Base-by-base conservation (phyloP, 768 basidiomycete genomes). In the Tulasnella calospora region DNA sequence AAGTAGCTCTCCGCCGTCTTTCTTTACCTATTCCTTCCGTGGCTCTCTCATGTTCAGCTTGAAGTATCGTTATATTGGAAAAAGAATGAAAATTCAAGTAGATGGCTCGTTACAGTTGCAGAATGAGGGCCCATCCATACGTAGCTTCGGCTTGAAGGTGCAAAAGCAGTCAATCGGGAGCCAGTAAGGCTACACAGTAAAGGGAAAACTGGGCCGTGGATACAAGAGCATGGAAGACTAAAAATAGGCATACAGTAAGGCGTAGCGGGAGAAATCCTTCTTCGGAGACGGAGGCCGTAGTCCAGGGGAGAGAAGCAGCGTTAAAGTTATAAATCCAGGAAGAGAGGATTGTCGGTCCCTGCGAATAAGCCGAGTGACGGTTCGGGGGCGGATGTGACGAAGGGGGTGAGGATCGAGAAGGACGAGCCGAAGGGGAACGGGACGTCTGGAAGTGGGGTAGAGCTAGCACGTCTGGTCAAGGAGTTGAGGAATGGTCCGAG, bases 1-100 rank as follows among this genome's bases (percentile, higher is more conserved):
- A 70, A 74, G 17, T 40, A 27, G 46, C 12, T 67, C 61, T 33
- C 30, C 61, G 3, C n/a, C 27, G 12, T 67, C 61, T 21, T 67
- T 33, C 61, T 13, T 33, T 33, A 1, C n/a, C 13, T 30, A 27
- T 67, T 67, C 19, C 30, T 36, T 38, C 10, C 33, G 23, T 38
- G 6, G 17, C 13, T 38, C 30, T 55, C 23, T 74, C 38, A 19
- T 35, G 35, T 57, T 23, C 55, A 13, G 73, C n/a, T 46, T 46
- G 38, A 74, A 57, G 35, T 74, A 55, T 46, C n/a, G 51, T 47
- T 57, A 44, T 74, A 46, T 5, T 23, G 33, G 27, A 47, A 47
- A 72, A 72, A 72, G 33, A 38, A 72, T 46, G 71, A n/a, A 36
- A 72, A 72, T 27, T 72, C 71, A 35, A 38, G 23, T 46, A 27